Evolutionary conservation across 2,329 filamentous ascomycete genomes (phyloP).

Genomic region (Hypoxylon sp.): DNA sequence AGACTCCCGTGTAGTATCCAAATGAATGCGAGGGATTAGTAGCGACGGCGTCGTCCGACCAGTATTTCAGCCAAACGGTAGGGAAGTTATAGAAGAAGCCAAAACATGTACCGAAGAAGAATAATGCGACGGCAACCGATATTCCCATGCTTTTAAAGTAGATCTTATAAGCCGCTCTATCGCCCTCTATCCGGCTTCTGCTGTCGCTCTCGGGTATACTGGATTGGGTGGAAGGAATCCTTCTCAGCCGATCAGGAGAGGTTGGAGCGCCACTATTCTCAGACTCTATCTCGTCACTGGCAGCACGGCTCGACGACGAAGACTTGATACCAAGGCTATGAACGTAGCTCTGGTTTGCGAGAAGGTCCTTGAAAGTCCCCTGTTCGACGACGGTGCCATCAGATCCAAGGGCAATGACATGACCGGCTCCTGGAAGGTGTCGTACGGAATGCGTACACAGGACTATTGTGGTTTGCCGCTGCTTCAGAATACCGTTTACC

Average conservation of each 20-base stretch:
- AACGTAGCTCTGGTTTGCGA: conserved; percentile 40
- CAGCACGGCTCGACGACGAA: conserved; percentile 22
- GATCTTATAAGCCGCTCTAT: conserved; percentile 36
- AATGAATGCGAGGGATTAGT: conserved; percentile 29
- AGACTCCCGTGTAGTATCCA: conserved; percentile 40
- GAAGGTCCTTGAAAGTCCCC: conserved; percentile 50
- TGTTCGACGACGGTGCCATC: conserved; percentile 55
- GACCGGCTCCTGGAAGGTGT: conserved; percentile 52
- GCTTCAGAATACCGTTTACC: conserved; percentile 37
- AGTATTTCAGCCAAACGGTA: conserved; percentile 39
- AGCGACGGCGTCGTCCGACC: conserved; percentile 31
- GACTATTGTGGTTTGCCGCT: conserved; percentile 40
- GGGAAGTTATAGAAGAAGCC: conserved; percentile 38
- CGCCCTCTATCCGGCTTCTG: conserved; percentile 31
- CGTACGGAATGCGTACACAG: conserved; percentile 52
- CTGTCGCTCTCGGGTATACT: conserved; percentile 1
- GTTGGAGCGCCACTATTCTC: background rate
- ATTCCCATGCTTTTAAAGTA: conserved; percentile 40
- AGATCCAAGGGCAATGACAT: conserved; percentile 55
- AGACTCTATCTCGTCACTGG: conserved; percentile 2
- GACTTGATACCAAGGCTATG: conserved; percentile 32
- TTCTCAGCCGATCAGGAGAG: background rate
- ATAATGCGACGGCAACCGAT: conserved; percentile 3
- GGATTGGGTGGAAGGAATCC: conserved; percentile 2
- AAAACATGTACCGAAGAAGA: conserved; percentile 24